Base-by-base conservation (phyloP, 169 alveolate species). In the Plasmodium falciparum region DNA sequence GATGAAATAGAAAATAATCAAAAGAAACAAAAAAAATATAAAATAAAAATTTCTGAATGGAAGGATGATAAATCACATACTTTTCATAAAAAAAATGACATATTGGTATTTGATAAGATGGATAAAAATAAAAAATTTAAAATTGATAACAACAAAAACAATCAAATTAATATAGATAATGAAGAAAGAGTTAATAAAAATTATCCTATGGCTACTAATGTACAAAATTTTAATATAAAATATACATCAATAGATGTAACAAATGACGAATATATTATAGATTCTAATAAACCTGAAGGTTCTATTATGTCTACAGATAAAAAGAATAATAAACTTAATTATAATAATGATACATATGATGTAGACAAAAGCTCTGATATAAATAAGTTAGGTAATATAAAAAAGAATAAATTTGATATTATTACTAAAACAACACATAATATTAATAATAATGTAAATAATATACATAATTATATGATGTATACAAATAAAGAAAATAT, bases 401-500 rank as follows among this genome's bases (percentile, higher is more conserved):
- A 6, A 20, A 47, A 59, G 17, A 29, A 58, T 66, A n/a, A 61
- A 15, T 4, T 20, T 24, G 49, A 74, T 59, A 20, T 43, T 26
- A 65, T 74, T 15, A 22, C 33, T 43, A 61, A 61, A 1, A 45
- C 52, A 29, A 47, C 13, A n/a, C 33, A 26, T 59, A 74, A 22
- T 17, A 74, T 74, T 45, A 74, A 17, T 39, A 47, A 59, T 61
- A 74, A 29, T 26, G 26, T 12, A 67, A 74, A 50, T n/a, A 45
- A 20, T 15, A 22, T 33, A 3, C 59, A 24, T 58, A 74, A 74
- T 15, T 15, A 59, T n/a, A 43, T 61, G 15, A 9, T 43, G 29
- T 59, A 74, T 74, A 47, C 59, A 62, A 43, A 61, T 17, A 61
- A 17, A 58, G 88, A 65, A 50, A 24, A 22, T 61, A 45, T 61